Evolutionary conservation across 176 grass and related monocot species (phyloP).

Genomic region (Aegilops longissima): DNA sequence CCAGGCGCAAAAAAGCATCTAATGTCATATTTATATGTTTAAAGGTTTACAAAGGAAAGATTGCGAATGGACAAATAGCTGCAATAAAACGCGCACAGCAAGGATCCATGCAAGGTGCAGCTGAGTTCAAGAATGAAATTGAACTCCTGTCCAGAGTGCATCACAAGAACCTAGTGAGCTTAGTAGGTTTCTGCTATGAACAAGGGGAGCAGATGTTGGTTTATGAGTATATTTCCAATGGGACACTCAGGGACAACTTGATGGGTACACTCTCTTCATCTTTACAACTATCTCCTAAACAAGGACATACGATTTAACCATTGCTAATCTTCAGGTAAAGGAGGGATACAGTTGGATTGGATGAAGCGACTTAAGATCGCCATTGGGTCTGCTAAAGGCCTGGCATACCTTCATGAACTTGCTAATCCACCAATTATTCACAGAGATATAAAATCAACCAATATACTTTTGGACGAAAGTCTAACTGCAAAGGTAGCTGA

Average conservation of each 20-base stretch:
- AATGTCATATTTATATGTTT: slow-evolving; percentile 18
- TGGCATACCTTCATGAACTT: slow-evolving; percentile 79
- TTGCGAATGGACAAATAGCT: slow-evolving; percentile 43
- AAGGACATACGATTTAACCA: slow-evolving; percentile 22
- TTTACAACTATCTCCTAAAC: not conserved
- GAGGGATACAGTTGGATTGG: slow-evolving; percentile 47
- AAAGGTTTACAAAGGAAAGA: slow-evolving; percentile 72
- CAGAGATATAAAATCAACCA: slow-evolving; percentile 75
- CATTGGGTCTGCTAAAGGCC: slow-evolving; percentile 59
- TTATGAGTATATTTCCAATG: slow-evolving; percentile 69
- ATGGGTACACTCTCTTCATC: slow-evolving; percentile 46
- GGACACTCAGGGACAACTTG: slow-evolving; percentile 61
- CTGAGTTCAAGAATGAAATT: slow-evolving; percentile 85
- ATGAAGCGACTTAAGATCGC: slow-evolving; percentile 56
- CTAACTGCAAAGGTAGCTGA: slow-evolving; percentile 76
- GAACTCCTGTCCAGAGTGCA: slow-evolving; percentile 75
- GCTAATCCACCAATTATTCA: slow-evolving; percentile 80
- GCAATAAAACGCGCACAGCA: slow-evolving; percentile 74
- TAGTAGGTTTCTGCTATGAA: slow-evolving; percentile 77
- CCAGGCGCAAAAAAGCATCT: not conserved
- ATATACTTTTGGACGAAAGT: slow-evolving; percentile 69
- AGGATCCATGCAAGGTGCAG: slow-evolving; percentile 74
- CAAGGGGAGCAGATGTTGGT: slow-evolving; percentile 79
- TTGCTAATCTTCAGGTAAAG: slow-evolving; percentile 45
- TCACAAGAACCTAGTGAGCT: slow-evolving; percentile 72